Evolutionary conservation across 2,329 filamentous ascomycete genomes (phyloP), one percentile per base, ranked within the genome.

Genomic region (Pestalotiopsis sp.): DNA sequence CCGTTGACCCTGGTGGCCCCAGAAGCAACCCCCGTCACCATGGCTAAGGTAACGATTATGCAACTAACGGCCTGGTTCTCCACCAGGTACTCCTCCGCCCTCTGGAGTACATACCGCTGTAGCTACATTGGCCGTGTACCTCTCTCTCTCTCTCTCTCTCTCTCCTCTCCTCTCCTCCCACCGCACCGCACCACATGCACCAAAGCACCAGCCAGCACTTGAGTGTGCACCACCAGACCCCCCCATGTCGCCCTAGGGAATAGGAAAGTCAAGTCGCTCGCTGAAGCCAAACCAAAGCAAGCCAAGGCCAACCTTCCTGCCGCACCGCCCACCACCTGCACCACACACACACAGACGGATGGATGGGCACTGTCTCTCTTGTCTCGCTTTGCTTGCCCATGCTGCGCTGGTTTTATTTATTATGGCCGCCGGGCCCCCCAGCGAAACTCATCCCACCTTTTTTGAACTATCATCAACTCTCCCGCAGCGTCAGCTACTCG

Each of bases 401-500:
- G 36, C 59, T 36, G 59, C 31, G 31, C 7, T 5, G 17, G n/a
- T 62, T 36, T 62, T 66, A 66, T 60, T 66, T 59, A 66, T 60
- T 60, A 66, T 45, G 64, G 39, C 58, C 31, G 27, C 39, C 56
- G 17, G 41, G n/a, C 73, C 73, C 79, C 79, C 77, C 74, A 75
- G 70, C 68, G 58, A 68, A 71, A 72, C 70, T 71, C 73, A 73
- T 74, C 76, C 74, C 75, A 74, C 71, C 70, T 72, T 74, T 75
- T 76, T 72, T 36, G 31, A 72, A 74, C 74, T 80, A 73, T 75
- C 74, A 79, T 75, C 78, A 78, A 72, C 69, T 73, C 66, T 72
- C 76, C 73, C 69, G 77, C 79, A 79, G 77, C 74, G 75, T 75
- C 31, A 62, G 76, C 78, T 74, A 80, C 82, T 80, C 77, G 77